Conservation (phyloP, 2,329 filamentous ascomycete genomes). For the Clarireedia homoeocarpa region DNA sequence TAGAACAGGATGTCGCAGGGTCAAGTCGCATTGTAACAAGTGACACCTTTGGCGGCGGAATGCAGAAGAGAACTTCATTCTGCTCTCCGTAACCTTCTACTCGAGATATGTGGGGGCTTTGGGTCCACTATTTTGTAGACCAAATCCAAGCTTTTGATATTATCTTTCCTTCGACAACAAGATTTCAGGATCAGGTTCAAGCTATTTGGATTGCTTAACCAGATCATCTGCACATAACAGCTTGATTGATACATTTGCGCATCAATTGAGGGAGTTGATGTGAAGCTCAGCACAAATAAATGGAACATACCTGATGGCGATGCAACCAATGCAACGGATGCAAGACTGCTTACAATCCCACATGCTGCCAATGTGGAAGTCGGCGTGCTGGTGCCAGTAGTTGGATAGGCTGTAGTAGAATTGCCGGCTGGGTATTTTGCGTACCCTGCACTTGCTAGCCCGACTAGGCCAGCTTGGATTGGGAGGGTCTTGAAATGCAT, state of each 20-base stretch:
- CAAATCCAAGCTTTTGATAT: no score
- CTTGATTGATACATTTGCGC: neutral
- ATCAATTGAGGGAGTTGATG: neutral
- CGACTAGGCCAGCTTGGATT: neutral
- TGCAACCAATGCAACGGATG: conserved; percentile 15
- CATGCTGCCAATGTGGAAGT: conserved; percentile 16
- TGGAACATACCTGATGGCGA: conserved; percentile 16
- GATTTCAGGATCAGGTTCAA: no score
- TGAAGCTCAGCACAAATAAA: neutral
- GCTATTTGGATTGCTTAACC: no score
- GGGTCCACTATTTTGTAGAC: no score
- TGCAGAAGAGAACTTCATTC: no score
- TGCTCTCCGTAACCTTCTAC: no score
- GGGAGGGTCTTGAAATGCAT: neutral
- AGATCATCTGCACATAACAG: no score
- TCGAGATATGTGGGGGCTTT: no score
- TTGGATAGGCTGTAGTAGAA: neutral
- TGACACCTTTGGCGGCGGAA: neutral
- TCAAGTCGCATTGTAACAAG: neutral
- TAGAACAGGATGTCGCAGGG: neutral
- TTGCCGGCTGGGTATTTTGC: conserved; percentile 16
- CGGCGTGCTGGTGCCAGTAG: conserved; percentile 3
- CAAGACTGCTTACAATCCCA: conserved; percentile 22
- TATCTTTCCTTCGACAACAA: no score
- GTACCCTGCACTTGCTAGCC: conserved; percentile 6